phyloP scores from a whole-genome alignment of 345 rosid genomes.

The Eucalyptus viminalis region DNA sequence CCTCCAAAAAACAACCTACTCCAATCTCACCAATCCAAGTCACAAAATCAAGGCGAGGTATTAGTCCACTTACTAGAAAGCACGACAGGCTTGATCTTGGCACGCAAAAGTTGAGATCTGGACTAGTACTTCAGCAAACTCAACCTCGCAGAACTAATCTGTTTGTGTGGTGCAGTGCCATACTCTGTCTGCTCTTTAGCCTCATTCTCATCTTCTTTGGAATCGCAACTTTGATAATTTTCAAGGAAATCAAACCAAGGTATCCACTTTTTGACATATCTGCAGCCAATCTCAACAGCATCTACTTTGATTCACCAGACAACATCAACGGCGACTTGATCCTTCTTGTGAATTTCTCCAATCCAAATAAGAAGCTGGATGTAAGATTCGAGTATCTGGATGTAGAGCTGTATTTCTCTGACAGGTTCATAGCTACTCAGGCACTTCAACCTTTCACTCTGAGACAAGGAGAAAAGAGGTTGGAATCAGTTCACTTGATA shows the following conservation, averaged over 20 bases:
- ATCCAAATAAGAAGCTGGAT: constrained; percentile 60
- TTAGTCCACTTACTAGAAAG: neutral
- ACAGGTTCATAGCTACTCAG: constrained; percentile 48
- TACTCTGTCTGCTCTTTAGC: constrained; percentile 68
- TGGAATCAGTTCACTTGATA: constrained; percentile 46
- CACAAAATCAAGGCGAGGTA: neutral
- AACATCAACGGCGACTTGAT: constrained; percentile 73
- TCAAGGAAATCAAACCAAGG: constrained; percentile 47
- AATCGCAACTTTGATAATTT: constrained; percentile 62
- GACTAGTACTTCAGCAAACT: constrained; percentile 20
- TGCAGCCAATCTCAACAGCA: constrained; percentile 50
- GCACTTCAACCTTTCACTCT: constrained; percentile 53
- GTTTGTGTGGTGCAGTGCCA: constrained; percentile 63
- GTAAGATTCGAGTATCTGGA: constrained; percentile 46
- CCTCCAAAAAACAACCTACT: neutral
- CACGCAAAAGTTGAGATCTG: constrained; percentile 1
- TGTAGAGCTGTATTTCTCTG: constrained; percentile 53
- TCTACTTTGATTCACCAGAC: constrained; percentile 72
- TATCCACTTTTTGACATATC: constrained; percentile 66
- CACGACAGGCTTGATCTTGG: neutral
- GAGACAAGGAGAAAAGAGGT: constrained; percentile 35
- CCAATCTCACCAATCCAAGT: neutral
- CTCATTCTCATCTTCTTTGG: constrained; percentile 68
- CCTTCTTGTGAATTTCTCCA: constrained; percentile 59
- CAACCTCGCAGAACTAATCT: constrained; percentile 40